Evolutionary conservation across 768 basidiomycete genomes (phyloP).

Genomic region (Rhodotorula graminis): DNA sequence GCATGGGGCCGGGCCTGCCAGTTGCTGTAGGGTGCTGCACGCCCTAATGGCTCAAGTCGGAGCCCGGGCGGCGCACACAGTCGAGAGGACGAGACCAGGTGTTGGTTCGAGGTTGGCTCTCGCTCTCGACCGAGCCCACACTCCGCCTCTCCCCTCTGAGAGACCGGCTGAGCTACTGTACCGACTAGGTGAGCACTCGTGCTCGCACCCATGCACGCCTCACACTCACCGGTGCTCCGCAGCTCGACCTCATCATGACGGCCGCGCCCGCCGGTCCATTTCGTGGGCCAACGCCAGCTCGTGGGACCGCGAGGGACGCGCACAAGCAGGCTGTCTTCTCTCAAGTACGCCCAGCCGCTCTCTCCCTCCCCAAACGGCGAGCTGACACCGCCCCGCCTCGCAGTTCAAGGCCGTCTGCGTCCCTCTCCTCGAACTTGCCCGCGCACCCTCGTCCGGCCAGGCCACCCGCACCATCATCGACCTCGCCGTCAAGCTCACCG

Average conservation of each 20-base stretch:
- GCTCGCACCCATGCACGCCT: too few relatives aligned
- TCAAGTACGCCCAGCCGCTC: background rate
- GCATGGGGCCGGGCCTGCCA: background rate
- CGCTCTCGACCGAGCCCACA: too few relatives aligned
- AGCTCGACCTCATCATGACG: background rate
- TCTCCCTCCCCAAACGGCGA: background rate
- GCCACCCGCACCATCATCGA: slow-evolving; percentile 53
- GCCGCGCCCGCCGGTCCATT: background rate
- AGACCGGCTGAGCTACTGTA: too few relatives aligned
- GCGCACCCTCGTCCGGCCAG: slow-evolving; percentile 54
- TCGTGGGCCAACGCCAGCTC: too few relatives aligned
- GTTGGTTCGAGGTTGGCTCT: too few relatives aligned
- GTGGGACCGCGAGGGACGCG: background rate
- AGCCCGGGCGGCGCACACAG: too few relatives aligned
- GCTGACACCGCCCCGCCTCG: background rate
- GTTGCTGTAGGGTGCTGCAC: too few relatives aligned
- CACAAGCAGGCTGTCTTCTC: background rate
- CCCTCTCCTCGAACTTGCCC: slow-evolving; percentile 66
- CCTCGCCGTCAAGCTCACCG: slow-evolving; percentile 57
- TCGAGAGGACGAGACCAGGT: too few relatives aligned
- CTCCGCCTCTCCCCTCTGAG: too few relatives aligned
- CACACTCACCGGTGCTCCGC: background rate
- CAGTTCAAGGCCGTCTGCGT: slow-evolving; percentile 72
- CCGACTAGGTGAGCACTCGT: too few relatives aligned
- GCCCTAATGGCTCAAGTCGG: too few relatives aligned